A percentile compares a stretch with the other conserved stretches of the same genome.
Conservation (phyloP, 139 green algal genomes). For the Coelastrella sp. region DNA sequence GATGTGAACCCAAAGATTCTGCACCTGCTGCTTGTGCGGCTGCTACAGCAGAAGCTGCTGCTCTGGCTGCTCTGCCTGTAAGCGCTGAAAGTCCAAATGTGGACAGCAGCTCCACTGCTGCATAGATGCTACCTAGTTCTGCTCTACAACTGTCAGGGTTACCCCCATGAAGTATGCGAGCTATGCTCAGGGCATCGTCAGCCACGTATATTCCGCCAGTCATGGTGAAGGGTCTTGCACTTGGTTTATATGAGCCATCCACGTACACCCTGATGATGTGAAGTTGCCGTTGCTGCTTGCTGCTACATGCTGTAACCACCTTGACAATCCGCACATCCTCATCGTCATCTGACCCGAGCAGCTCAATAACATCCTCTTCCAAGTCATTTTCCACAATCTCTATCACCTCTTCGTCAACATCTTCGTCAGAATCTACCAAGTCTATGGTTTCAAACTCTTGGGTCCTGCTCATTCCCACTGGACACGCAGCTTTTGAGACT, state of each 20-base stretch:
- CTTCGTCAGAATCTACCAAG: background rate
- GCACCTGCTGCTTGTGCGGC: background rate
- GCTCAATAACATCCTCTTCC: conserved; percentile 1
- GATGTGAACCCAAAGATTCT: background rate
- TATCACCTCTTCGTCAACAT: background rate
- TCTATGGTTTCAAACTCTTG: background rate
- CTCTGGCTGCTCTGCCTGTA: background rate
- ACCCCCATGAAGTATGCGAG: background rate
- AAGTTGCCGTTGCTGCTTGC: conserved; percentile 1
- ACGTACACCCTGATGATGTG: conserved; percentile 25
- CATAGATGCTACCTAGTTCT: conserved; percentile 27
- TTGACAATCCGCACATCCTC: conserved; percentile 22
- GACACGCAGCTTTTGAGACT: no score
- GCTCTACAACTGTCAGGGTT: conserved; percentile 23
- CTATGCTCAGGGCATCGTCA: background rate
- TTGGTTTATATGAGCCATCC: background rate
- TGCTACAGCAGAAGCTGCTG: background rate
- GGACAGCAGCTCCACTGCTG: background rate
- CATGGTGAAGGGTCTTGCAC: background rate
- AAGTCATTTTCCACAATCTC: background rate
- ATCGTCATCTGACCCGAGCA: background rate
- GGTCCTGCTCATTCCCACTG: no score
- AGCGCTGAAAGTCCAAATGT: conserved; percentile 13
- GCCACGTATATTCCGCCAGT: background rate
- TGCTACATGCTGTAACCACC: background rate